phyloP scores from a whole-genome alignment of 371 early-diverging fungal species.

The Syncephalastrum sp. region DNA sequence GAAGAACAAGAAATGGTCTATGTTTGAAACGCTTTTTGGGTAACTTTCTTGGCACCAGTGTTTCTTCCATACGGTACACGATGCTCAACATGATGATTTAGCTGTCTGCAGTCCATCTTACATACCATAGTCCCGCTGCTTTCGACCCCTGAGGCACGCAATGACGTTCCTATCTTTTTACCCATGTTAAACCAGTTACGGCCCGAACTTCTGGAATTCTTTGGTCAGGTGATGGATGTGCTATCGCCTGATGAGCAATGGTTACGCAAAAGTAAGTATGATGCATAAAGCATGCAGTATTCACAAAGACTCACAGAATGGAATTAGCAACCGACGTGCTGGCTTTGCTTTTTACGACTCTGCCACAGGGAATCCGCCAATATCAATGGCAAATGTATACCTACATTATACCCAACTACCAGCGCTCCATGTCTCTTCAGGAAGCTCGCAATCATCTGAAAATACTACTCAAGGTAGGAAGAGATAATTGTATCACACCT shows the following conservation, averaged over 20 bases:
- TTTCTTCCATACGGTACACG: background rate
- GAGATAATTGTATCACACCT: background rate
- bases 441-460: slow-evolving; percentile 8
- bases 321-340: slow-evolving; percentile 14
- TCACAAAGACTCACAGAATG: background rate
- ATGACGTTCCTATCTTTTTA: slow-evolving; percentile 6
- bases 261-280: slow-evolving; percentile 25
- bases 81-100: background rate
- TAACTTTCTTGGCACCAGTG: slow-evolving; percentile 4
- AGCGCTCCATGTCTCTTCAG: too few relatives aligned
- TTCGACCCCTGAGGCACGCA: slow-evolving; percentile 3
- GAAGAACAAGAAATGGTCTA: slow-evolving; percentile 16
- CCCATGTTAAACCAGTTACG: slow-evolving; percentile 23
- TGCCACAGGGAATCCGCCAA: slow-evolving; percentile 1
- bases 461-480: slow-evolving; percentile 22
- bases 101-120: slow-evolving; percentile 25
- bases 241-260: slow-evolving; percentile 14
- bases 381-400: slow-evolving; percentile 28
- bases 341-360: slow-evolving; percentile 7
- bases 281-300: background rate
- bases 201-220: slow-evolving; percentile 19
- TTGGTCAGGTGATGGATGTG: slow-evolving; percentile 11
- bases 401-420: slow-evolving; percentile 4
- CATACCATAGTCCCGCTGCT: slow-evolving; percentile 18
- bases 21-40: slow-evolving; percentile 26